Conservation (phyloP, 306 rosid species). For the Cucurbita pepo region DNA sequence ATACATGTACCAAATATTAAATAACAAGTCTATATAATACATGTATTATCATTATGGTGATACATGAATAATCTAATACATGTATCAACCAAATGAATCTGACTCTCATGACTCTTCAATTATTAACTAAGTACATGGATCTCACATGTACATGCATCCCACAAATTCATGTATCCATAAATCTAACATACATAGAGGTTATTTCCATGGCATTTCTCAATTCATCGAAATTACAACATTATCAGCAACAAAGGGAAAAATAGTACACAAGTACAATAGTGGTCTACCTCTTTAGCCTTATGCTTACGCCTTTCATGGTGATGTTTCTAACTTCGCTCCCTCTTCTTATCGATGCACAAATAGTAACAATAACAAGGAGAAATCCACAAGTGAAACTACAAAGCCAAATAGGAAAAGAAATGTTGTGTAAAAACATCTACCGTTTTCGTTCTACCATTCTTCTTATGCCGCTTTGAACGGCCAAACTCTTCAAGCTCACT, state of each 20-base stretch:
- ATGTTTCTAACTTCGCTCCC: constrained; percentile 52
- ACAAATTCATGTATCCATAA: too few species aligned
- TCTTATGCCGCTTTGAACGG: constrained; percentile 71
- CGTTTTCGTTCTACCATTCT: constrained; percentile 56
- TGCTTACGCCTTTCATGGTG: constrained; percentile 48
- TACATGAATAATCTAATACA: too few species aligned
- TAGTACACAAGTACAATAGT: background rate
- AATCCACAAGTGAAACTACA: background rate
- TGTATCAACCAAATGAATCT: too few species aligned
- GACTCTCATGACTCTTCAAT: too few species aligned
- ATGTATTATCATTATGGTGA: too few species aligned
- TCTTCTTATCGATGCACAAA: constrained; percentile 32
- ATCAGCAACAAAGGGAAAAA: background rate
- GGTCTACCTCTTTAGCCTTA: constrained; percentile 70
- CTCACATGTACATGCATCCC: too few species aligned
- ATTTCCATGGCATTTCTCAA: background rate
- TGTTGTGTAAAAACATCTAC: constrained; percentile 14
- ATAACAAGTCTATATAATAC: too few species aligned
- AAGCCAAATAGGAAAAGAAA: background rate
- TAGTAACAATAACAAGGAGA: background rate
- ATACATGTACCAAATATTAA: too few species aligned
- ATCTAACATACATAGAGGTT: background rate
- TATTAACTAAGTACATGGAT: too few species aligned
- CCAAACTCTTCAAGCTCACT: constrained; percentile 55
- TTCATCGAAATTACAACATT: background rate